Base-by-base conservation (phyloP, 441 rosid genomes). In the Eugenia klotzschiana region DNA sequence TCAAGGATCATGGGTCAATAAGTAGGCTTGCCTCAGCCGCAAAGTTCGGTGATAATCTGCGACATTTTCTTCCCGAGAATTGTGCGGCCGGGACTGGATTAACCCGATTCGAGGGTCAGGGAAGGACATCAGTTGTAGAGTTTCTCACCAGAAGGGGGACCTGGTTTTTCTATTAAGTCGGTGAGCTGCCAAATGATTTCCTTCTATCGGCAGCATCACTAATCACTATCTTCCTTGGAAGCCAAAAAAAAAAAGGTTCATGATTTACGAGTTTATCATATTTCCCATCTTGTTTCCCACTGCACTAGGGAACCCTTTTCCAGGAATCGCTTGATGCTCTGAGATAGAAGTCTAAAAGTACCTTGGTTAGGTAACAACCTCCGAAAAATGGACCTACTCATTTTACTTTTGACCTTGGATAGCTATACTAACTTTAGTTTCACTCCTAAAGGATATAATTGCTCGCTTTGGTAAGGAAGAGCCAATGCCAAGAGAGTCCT, bases 391-490 rank as follows among this genome's bases (percentile, higher is more conserved):
- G 40, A 64, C 22, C 77, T 18, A 27, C 23, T 15, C 20, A 64
- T 64, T 64, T 64, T 33, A 9, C 14, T 33, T 64, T 64, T 33
- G 46, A 33, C 77, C 77, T 64, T 33, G 77, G 77, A 64, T 64
- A 18, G 77, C 10, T 20, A 27, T 60, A 41, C 84, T 60, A 50
- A 58, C 55, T 73, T 41, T 60, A n/a, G 15, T 43, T 13, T 14
- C 43, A 20, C 50, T 64, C 37, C 40, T 90, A 79, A 54, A 96
- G 98, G 99, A 95, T 89, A 94, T 95, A 87, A 92, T 96, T 88
- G 97, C 94, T 85, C 94, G 98, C 40, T 96, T 96, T 81, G 98
- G 95, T 26, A 93, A 93, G 93, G 91, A 88, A 89, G 97, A 96
- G 87, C 90, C 90, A 51, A 96, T 96, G 98, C 99, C 98, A 3